Evolutionary conservation across 257 asterid species (phyloP).

Genomic region (Ophiorrhiza pumila): DNA sequence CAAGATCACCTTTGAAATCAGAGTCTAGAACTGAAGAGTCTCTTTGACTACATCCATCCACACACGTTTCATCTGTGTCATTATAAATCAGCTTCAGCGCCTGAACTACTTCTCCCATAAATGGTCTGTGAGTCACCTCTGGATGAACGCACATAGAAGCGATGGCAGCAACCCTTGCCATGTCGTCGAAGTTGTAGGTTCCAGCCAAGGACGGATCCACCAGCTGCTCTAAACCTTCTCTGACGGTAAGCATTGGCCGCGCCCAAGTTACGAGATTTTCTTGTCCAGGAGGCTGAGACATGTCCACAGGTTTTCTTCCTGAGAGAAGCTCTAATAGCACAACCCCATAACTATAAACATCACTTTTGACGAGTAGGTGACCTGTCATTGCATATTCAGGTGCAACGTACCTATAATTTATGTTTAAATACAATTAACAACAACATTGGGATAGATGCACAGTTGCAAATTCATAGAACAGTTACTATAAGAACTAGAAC

Average conservation of each 20-base stretch:
- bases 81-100: constrained; percentile 91
- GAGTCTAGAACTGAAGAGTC: constrained; percentile 84
- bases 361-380: constrained; percentile 90
- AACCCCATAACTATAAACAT: constrained; percentile 92
- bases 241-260: constrained; percentile 68
- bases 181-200: constrained; percentile 73
- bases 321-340: constrained; percentile 85
- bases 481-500: constrained; percentile 9
- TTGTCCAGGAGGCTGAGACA: constrained; percentile 90
- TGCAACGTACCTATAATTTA: constrained; percentile 70
- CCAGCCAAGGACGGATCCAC: constrained; percentile 86
- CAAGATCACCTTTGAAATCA: constrained; percentile 62
- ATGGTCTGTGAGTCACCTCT: constrained; percentile 89
- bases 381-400: constrained; percentile 99
- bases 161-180: constrained; percentile 94
- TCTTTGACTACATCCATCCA: constrained; percentile 66
- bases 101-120: constrained; percentile 98
- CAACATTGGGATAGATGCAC: background rate
- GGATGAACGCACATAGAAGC: constrained; percentile 96
- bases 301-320: constrained; percentile 88
- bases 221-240: constrained; percentile 80
- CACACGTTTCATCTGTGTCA: constrained; percentile 71
- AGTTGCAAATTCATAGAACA: background rate
- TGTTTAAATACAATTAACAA: constrained; percentile 13
- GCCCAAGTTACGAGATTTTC: constrained; percentile 99